phyloP scores from a whole-genome alignment of 129 eudicot genomes.

The Scalesia atractyloides region DNA sequence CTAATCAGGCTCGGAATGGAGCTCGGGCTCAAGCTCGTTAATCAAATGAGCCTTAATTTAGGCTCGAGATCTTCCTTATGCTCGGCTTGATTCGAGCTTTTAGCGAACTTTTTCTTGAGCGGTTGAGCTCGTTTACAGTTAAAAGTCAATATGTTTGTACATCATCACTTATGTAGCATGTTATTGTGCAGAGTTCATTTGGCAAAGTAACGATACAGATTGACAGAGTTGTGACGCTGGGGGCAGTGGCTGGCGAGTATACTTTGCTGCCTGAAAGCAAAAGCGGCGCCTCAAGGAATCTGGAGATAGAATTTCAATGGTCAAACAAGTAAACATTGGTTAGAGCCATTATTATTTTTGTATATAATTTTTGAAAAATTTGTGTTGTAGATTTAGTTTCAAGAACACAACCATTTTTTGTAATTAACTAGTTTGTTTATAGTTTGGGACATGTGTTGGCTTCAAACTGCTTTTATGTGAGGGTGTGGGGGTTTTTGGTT shows the following conservation, averaged over 20 bases:
- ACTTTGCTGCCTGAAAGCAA: conserved; percentile 94
- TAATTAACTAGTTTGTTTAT: conserved; percentile 10
- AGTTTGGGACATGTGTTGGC: background rate
- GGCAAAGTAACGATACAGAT: conserved; percentile 98
- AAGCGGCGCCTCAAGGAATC: conserved; percentile 89
- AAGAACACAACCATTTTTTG: conserved; percentile 1
- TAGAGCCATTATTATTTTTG: background rate
- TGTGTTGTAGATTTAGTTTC: conserved; percentile 30
- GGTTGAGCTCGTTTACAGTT: too few relatives aligned
- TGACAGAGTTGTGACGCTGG: conserved; percentile 94
- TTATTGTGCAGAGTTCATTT: conserved; percentile 67
- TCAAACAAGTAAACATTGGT: conserved; percentile 58
- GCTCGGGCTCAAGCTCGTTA: too few relatives aligned
- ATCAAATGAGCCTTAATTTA: too few relatives aligned
- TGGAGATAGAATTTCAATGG: conserved; percentile 98
- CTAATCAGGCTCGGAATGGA: too few relatives aligned
- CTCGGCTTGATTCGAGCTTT: too few relatives aligned
- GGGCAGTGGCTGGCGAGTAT: conserved; percentile 96
- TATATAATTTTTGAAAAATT: conserved; percentile 29
- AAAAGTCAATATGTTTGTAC: background rate
- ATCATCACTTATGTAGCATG: too few relatives aligned
- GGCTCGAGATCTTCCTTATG: too few relatives aligned
- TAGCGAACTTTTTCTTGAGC: too few relatives aligned
- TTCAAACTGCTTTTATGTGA: background rate
- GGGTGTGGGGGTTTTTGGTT: conserved; percentile 1